A percentile compares a stretch with the other conserved stretches of the same genome.
phyloP scores from a whole-genome alignment of 2,329 filamentous ascomycete species.

The Fusarium solani-melongenae region DNA sequence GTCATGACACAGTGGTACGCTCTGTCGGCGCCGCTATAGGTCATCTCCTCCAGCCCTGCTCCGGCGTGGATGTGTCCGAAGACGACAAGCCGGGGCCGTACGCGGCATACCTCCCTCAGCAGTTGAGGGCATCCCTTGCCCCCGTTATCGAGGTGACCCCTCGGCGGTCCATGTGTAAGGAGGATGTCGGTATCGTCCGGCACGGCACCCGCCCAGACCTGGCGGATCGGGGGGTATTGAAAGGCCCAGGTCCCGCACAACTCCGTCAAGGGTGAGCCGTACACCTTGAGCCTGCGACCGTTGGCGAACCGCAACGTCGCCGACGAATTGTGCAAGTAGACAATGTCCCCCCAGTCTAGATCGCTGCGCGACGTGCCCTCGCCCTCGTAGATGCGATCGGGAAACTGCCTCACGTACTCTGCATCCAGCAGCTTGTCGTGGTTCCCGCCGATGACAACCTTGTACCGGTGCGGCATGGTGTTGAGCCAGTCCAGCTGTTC shows the following conservation, averaged over 20 bases:
- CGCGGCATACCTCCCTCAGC: conserved; percentile 44
- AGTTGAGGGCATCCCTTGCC: conserved; percentile 47
- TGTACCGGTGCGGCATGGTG: conserved; percentile 5
- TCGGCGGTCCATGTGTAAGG: conserved; percentile 52
- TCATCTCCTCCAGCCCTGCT: neutral
- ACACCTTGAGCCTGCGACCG: conserved; percentile 45
- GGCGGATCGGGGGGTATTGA: conserved; percentile 47
- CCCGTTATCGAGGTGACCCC: conserved; percentile 48
- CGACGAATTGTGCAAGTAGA: conserved; percentile 47
- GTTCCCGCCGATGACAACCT: conserved; percentile 19
- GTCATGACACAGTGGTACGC: neutral
- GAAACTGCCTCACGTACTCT: neutral
- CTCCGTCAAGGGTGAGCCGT: conserved; percentile 49
- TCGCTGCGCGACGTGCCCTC: conserved; percentile 2
- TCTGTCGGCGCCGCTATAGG: neutral
- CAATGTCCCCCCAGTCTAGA: conserved; percentile 48
- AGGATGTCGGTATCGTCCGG: conserved; percentile 49
- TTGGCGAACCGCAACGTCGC: conserved; percentile 40
- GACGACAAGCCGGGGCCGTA: conserved; percentile 48
- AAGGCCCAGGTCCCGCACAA: conserved; percentile 53
- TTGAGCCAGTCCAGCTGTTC: conserved; percentile 15
- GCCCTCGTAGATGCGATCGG: neutral
- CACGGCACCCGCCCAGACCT: conserved; percentile 18
- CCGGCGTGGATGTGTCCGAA: conserved; percentile 53
- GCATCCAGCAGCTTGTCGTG: conserved; percentile 21